Base-by-base conservation (phyloP, 805 yeast genomes). In the Wickerhamiella galacta region DNA sequence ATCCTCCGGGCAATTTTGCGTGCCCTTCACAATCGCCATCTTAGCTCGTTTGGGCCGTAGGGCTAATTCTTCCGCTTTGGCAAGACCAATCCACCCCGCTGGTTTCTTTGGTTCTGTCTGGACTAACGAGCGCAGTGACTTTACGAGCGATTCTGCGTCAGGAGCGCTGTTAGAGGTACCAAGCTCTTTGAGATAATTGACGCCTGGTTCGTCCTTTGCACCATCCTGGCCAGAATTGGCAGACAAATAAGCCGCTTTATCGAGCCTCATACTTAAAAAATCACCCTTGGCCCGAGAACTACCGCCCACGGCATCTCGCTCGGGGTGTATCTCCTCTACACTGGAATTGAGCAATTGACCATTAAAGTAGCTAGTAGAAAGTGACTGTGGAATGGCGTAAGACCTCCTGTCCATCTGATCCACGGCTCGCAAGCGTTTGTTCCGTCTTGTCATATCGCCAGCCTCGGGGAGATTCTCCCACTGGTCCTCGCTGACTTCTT, bases 391-490 rank as follows among this genome's bases (percentile, higher is more conserved):
- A 2, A 78, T 79, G 7, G 93, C 82, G 49, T 82, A 87, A 26
- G 68, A 70, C 38, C 94, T 58, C 40, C 74, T 72, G 37, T 69
- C 68, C 43, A 60, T 64, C 46, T 74, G 76, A 30, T 68, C 66
- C 34, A 72, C 62, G 28, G 71, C 52, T 34, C 94, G 58, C 31
- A 66, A 58, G 35, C 96, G 57, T 43, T 83, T 81, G 53, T 82
- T 82, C 36, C 70, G 61, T 46, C 72, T 66, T 0, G 98, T 90
- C 46, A 80, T 59, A 52, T 87, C 96, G 1, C 82, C 78, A 2
- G 81, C 90, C 40, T 82, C 94, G 0, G 96, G 96, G 3, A 87
- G 48, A 39, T 60, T 64, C 4, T 66, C 63, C 98, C 98, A 87
- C 46, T 85, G 75, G 3, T 70, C 77, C 15, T 60, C 67, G 3